Percentiles rank a stretch among this genome's conserved stretches.
phyloP scores from a whole-genome alignment of 2,329 filamentous ascomycete species.

The Diaporthe citriasiana region DNA sequence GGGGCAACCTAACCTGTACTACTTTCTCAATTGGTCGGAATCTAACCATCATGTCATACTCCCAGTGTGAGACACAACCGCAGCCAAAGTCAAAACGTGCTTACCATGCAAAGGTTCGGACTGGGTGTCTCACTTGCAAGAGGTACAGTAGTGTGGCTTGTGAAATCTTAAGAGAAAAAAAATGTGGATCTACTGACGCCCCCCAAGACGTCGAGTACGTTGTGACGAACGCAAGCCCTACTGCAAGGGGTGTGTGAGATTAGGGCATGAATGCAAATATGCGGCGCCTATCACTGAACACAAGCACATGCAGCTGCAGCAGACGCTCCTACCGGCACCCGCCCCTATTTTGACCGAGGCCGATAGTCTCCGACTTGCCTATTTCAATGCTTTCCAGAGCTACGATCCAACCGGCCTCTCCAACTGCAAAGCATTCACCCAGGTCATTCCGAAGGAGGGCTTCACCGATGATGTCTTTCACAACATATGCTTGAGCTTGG shows the following conservation, averaged over 20 bases:
- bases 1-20: too few species aligned
- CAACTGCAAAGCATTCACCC: not conserved
- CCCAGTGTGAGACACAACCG: not conserved
- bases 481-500: conserved; percentile 3
- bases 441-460: not conserved
- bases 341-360: conserved; percentile 1
- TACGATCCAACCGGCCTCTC: conserved; percentile 1
- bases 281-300: not conserved
- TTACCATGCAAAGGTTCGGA: conserved; percentile 2
- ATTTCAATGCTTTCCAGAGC: not conserved
- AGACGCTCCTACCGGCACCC: not conserved
- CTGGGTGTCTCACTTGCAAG: conserved; percentile 13
- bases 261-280: conserved; percentile 15
- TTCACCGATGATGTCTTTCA: not conserved
- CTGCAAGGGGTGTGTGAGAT: conserved; percentile 11
- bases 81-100: conserved; percentile 13
- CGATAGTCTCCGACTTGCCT: conserved; percentile 9
- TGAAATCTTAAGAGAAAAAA: not conserved
- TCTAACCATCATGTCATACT: not conserved
- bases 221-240: conserved; percentile 23
- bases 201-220: conserved; percentile 3
- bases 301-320: not conserved
- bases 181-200: not conserved
- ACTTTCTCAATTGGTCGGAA: not conserved
- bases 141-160: not conserved